Base-by-base conservation (phyloP, 129 eudicot species). In the Centaurea solstitialis region DNA sequence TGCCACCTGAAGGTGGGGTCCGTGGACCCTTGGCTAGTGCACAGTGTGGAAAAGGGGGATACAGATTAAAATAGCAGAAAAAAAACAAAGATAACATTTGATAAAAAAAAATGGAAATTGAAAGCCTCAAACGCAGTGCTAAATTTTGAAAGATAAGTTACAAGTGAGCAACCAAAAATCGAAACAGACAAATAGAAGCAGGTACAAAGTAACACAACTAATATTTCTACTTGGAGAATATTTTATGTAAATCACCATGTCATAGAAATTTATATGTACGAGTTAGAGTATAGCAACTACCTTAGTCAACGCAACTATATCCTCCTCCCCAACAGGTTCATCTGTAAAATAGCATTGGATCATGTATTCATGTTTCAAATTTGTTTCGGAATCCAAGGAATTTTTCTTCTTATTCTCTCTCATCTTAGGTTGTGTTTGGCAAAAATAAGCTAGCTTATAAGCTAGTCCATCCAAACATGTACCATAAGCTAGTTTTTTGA, bases 251-350 rank as follows among this genome's bases (percentile, higher is more conserved):
- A 68, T 17, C 50, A 82, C 64, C 77, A 70, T 39, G 38, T 24
- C 67, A 38, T 53, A 17, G 47, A 76, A 75, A 57, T 69, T 35
- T 81, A 23, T 81, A 23, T 59, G 57, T 28, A 70, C 6, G 3
- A 5, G 62, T 62, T 26, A 1, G 41, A 70, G 78, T 70, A 75
- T 22, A 75, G 40, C 28, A 80, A 78, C 33, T 81, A 93, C 98
- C 99, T 93, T 91, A 28, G 92, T 81, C 86, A 91, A 88, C 18
- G 99, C 97, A 85, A 89, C 72, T 37, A 95, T 93, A 87, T 84
- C 89, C 39, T 86, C 88, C 47, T 78, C 87, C 67, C 79, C 87
- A 65, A 83, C 66, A 73, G 91, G 83, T 86, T 90, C 84, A 83
- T 94, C 99, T 95, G 89, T 80, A 84, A 89, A 61, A 84, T 24